Conservation (phyloP, 805 yeast genomes). For the Candida boleticola region DNA sequence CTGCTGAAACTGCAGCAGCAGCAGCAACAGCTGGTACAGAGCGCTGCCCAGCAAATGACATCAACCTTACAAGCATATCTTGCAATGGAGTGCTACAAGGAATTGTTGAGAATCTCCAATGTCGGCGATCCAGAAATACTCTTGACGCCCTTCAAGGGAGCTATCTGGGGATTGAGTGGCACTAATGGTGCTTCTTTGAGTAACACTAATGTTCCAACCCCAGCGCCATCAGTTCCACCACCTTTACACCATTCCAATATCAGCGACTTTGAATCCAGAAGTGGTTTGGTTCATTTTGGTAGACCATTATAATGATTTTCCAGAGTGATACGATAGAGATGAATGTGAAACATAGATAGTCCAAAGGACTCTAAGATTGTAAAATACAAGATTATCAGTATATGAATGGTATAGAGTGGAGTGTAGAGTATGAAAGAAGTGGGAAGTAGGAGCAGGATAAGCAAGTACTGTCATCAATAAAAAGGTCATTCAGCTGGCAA, state of each 20-base stretch:
- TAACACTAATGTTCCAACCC: not conserved
- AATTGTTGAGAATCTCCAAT: constrained; percentile 35
- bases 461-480: no score
- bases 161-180: constrained; percentile 49
- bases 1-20: constrained; percentile 11
- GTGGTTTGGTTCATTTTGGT: constrained; percentile 29
- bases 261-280: constrained; percentile 10
- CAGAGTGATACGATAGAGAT: not conserved
- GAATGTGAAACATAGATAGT: not conserved
- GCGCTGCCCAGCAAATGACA: constrained; percentile 35
- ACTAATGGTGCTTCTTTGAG: constrained; percentile 7
- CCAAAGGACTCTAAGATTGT: not conserved
- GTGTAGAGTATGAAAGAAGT: no score
- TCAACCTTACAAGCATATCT: constrained; percentile 61
- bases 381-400: not conserved
- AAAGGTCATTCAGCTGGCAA: no score
- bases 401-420: no score
- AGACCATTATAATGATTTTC: constrained; percentile 21
- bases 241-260: constrained; percentile 7
- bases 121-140: not conserved
- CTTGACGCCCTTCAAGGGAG: constrained; percentile 37
- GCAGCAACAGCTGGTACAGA: constrained; percentile 15
- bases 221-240: constrained; percentile 3
- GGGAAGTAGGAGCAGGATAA: not conserved
- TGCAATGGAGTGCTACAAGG: constrained; percentile 64